A percentile compares a stretch with the other conserved stretches of the same genome.
Conservation (phyloP, 176 grass and related monocot species). For the Lolium rigidum region DNA sequence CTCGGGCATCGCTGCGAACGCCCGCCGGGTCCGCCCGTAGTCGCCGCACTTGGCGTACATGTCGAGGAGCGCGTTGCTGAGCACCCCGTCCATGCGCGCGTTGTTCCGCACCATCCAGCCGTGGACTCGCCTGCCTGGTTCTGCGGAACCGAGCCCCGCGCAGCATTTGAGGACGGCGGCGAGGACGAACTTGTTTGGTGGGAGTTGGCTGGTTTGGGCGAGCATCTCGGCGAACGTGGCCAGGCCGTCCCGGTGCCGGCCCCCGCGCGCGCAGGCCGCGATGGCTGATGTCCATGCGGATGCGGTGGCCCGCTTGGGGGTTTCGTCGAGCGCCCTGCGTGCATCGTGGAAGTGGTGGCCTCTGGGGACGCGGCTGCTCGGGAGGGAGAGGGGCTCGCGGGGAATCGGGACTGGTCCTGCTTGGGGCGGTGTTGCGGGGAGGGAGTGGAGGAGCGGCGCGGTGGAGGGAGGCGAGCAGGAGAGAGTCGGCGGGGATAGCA, state of each 20-base stretch:
- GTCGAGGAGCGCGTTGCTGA: slow-evolving; percentile 58
- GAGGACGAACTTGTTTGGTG: slow-evolving; percentile 59
- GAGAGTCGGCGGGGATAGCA: slow-evolving; percentile 1
- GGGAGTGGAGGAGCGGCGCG: not conserved
- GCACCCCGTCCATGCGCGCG: slow-evolving; percentile 49
- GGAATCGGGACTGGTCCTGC: not conserved
- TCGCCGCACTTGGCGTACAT: slow-evolving; percentile 61
- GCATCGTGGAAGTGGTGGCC: not conserved
- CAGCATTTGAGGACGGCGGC: slow-evolving; percentile 68
- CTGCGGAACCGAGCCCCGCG: slow-evolving; percentile 26
- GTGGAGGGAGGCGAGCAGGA: not conserved
- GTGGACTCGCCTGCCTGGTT: slow-evolving; percentile 51
- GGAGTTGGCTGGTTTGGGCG: not conserved
- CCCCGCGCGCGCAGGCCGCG: slow-evolving; percentile 41
- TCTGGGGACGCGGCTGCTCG: not conserved
- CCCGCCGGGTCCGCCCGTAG: slow-evolving; percentile 4
- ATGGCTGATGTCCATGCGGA: slow-evolving; percentile 54
- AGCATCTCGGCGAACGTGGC: slow-evolving; percentile 51
- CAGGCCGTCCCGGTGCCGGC: slow-evolving; percentile 39
- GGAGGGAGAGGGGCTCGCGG: not conserved
- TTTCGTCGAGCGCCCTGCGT: slow-evolving; percentile 31
- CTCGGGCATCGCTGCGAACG: slow-evolving; percentile 43
- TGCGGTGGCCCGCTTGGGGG: slow-evolving; percentile 15
- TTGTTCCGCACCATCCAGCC: slow-evolving; percentile 65
- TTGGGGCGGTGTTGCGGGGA: too few species aligned